Evolutionary conservation across 441 rosid species (phyloP).

Genomic region (Pelargonium myrrhifolium): DNA sequence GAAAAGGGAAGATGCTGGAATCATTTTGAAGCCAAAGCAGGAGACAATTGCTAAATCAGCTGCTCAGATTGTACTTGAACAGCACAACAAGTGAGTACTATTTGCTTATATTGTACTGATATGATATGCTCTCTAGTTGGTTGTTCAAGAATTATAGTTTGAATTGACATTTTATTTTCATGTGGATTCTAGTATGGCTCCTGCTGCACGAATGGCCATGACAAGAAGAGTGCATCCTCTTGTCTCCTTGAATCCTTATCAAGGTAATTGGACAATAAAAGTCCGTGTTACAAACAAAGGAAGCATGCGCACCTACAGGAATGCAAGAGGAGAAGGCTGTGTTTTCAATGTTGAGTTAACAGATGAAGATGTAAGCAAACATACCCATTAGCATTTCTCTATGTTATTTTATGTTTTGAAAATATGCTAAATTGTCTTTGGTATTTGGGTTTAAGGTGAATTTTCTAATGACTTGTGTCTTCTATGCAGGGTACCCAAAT

Average conservation of each 20-base stretch:
- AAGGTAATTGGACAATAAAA: slow-evolving; percentile 91
- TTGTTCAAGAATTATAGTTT: not conserved
- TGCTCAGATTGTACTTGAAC: slow-evolving; percentile 76
- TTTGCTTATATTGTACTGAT: not conserved
- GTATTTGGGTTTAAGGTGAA: not conserved
- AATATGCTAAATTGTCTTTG: too few species aligned
- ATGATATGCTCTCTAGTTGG: not conserved
- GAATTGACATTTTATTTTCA: not conserved
- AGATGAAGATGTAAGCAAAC: slow-evolving; percentile 71
- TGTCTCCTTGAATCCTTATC: slow-evolving; percentile 89
- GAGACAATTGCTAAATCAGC: slow-evolving; percentile 63
- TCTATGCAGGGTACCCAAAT: slow-evolving; percentile 77
- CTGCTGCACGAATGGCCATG: slow-evolving; percentile 76
- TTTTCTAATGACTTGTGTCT: not conserved
- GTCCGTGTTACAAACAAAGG: slow-evolving; percentile 86
- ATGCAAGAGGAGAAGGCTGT: slow-evolving; percentile 92
- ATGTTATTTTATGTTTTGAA: not conserved
- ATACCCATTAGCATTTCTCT: not conserved
- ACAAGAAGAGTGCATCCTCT: slow-evolving; percentile 91
- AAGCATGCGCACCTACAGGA: slow-evolving; percentile 65
- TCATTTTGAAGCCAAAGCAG: slow-evolving; percentile 61
- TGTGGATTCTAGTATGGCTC: slow-evolving; percentile 55
- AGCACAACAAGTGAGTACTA: slow-evolving; percentile 51
- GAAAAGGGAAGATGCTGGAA: slow-evolving; percentile 24
- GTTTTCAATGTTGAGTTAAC: slow-evolving; percentile 93